Conservation (phyloP, 208 protist species). For the Acanthamoeba pearcei region DNA sequence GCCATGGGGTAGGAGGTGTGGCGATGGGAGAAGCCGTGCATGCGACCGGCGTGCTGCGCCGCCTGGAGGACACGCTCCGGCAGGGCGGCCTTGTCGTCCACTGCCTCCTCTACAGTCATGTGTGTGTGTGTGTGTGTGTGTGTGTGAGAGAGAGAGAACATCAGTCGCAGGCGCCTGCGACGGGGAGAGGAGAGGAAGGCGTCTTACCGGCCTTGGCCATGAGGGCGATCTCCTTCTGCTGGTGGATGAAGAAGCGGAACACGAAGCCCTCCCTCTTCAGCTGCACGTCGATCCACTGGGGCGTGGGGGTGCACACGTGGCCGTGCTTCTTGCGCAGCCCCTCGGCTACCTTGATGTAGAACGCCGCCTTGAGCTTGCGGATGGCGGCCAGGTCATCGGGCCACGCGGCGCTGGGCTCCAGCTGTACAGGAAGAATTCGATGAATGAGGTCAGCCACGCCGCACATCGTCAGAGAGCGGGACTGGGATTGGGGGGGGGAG, state of each 20-base stretch:
- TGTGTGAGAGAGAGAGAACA: background rate
- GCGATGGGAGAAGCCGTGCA: constrained; percentile 50
- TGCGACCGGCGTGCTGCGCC: constrained; percentile 20
- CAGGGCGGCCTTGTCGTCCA: background rate
- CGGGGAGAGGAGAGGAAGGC: too few relatives aligned
- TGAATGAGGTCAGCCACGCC: background rate
- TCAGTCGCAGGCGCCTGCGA: background rate
- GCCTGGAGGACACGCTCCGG: background rate
- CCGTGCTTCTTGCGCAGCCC: constrained; percentile 3
- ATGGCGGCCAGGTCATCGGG: constrained; percentile 62
- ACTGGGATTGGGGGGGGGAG: background rate
- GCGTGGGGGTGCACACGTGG: constrained; percentile 35
- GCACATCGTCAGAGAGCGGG: background rate
- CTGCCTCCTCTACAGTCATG: background rate
- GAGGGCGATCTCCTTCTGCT: constrained; percentile 16
- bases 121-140: too few relatives aligned
- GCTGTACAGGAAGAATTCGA: background rate
- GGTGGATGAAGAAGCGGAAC: constrained; percentile 67
- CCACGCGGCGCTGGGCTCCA: constrained; percentile 36
- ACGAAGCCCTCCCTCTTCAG: constrained; percentile 54
- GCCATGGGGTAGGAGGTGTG: constrained; percentile 1
- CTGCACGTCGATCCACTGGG: constrained; percentile 50
- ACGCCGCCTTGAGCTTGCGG: constrained; percentile 49
- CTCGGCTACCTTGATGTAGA: constrained; percentile 58
- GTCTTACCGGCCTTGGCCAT: background rate